Evolutionary conservation across 2,329 filamentous ascomycete genomes (phyloP).

Genomic region (Exophiala alcalophila): DNA sequence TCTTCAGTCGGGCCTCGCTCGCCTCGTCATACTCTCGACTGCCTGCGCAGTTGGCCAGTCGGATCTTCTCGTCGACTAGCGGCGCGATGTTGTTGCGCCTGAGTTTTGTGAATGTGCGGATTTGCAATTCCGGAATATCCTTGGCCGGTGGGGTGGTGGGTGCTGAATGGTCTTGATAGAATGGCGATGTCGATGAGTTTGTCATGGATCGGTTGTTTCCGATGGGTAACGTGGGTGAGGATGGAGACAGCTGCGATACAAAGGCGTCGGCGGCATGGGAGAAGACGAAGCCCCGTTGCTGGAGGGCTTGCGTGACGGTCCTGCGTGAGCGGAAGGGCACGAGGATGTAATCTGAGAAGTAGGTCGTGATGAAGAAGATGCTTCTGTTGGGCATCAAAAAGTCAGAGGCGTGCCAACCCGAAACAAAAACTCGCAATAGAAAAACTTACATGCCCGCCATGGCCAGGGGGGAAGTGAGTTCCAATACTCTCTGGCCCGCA

Average conservation of each 20-base stretch:
- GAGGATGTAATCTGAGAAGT: constrained; percentile 95
- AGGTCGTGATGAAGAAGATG: constrained; percentile 98
- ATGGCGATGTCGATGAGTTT: constrained; percentile 22
- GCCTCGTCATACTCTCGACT: constrained; percentile 37
- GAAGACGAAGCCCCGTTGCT: constrained; percentile 79
- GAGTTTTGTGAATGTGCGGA: constrained; percentile 79
- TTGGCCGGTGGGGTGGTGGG: constrained; percentile 74
- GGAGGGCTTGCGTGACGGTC: constrained; percentile 72
- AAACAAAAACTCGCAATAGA: constrained; percentile 3
- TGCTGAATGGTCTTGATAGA: constrained; percentile 36
- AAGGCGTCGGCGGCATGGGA: constrained; percentile 68
- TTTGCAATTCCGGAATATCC: constrained; percentile 74
- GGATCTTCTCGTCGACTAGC: constrained; percentile 64
- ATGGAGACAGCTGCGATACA: constrained; percentile 51
- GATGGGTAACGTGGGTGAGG: constrained; percentile 27
- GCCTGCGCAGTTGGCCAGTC: constrained; percentile 79
- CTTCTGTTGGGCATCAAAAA: constrained; percentile 48
- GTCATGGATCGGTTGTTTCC: constrained; percentile 20
- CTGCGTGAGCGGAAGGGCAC: constrained; percentile 72
- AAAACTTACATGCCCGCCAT: constrained; percentile 77
- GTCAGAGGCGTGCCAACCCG: constrained; percentile 20
- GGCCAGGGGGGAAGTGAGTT: constrained; percentile 84
- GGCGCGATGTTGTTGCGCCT: constrained; percentile 72
- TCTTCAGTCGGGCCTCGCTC: constrained; percentile 20
- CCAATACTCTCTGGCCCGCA: constrained; percentile 84